Conservation (phyloP, 2,329 filamentous ascomycete species). For the Coniochaeta pulveracea region DNA sequence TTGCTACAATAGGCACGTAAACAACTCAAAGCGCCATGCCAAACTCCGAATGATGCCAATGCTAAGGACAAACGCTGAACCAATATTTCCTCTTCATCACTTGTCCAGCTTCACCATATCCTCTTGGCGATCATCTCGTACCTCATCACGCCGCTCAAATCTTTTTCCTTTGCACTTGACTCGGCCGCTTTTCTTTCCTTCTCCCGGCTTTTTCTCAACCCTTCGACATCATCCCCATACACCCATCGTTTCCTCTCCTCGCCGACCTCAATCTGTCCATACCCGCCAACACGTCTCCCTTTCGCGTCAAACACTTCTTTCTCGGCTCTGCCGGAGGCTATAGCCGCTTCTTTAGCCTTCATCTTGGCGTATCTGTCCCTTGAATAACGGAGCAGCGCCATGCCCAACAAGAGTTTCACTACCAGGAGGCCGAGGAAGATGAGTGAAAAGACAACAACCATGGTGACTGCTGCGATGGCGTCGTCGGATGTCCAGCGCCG, state of each 20-base stretch:
- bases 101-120: conserved; percentile 68
- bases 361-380: conserved; percentile 70
- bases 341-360: conserved; percentile 54
- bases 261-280: conserved; percentile 75
- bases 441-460: conserved; percentile 75
- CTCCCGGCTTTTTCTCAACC: conserved; percentile 46
- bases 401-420: conserved; percentile 76
- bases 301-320: conserved; percentile 52
- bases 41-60: not conserved
- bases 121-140: conserved; percentile 96
- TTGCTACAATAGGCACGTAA: too few relatives aligned
- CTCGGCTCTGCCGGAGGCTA: conserved; percentile 33
- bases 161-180: conserved; percentile 42
- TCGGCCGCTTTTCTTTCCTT: conserved; percentile 53
- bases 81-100: too few relatives aligned
- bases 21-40: not conserved
- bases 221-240: conserved; percentile 74
- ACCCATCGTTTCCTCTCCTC: conserved; percentile 82
- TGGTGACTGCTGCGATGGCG: conserved; percentile 64
- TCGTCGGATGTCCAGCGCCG: conserved; percentile 55
- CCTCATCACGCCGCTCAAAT: conserved; percentile 57
- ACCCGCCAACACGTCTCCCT: conserved; percentile 68
- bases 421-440: conserved; percentile 77
- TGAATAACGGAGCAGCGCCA: conserved; percentile 71
- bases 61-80: too few relatives aligned